These are phyloP conservation scores for Colletotrichum shisoi DNA, from an alignment of 2,329 filamentous ascomycete species.

Conservation along the genomic window DNA sequence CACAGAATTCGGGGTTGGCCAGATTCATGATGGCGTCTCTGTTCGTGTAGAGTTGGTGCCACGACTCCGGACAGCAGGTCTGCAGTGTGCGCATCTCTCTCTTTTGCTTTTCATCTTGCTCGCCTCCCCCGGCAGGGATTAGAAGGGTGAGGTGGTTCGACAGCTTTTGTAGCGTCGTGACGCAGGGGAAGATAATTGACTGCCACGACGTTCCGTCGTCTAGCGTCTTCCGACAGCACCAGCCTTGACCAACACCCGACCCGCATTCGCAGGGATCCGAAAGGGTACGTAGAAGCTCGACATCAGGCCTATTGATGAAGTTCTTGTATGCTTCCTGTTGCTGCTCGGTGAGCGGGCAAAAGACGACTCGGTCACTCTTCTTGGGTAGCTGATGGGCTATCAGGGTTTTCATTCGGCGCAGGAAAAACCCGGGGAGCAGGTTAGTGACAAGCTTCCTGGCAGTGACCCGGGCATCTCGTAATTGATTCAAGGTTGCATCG, in stretches of 20 bases:
- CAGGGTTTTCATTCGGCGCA: conserved; percentile 89
- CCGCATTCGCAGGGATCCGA: conserved; percentile 74
- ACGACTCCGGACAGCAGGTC: conserved; percentile 76
- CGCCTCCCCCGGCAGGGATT: conserved; percentile 69
- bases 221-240: conserved; percentile 75
- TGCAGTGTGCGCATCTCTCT: conserved; percentile 78
- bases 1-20: conserved; percentile 89
- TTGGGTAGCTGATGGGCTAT: conserved; percentile 93
- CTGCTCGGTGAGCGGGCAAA: conserved; percentile 85
- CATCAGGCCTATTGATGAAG: conserved; percentile 75
- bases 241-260: conserved; percentile 75
- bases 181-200: conserved; percentile 82
- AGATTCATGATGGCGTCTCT: conserved; percentile 82
- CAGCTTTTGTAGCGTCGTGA: conserved; percentile 83
- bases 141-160: conserved; percentile 92
- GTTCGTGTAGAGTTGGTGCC: conserved; percentile 75
- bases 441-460: conserved; percentile 87
- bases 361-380: conserved; percentile 93
- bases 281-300: conserved; percentile 72
- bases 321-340: conserved; percentile 85
- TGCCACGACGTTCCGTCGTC: conserved; percentile 74
- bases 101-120: conserved; percentile 75
- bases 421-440: conserved; percentile 86
- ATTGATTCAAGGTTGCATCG: conserved; percentile 82
- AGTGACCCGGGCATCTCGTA: conserved; percentile 80